Percentiles rank a stretch among this genome's conserved stretches.
Evolutionary conservation across 2,329 filamentous ascomycete species (phyloP).

Genomic region (Microsporum canis): DNA sequence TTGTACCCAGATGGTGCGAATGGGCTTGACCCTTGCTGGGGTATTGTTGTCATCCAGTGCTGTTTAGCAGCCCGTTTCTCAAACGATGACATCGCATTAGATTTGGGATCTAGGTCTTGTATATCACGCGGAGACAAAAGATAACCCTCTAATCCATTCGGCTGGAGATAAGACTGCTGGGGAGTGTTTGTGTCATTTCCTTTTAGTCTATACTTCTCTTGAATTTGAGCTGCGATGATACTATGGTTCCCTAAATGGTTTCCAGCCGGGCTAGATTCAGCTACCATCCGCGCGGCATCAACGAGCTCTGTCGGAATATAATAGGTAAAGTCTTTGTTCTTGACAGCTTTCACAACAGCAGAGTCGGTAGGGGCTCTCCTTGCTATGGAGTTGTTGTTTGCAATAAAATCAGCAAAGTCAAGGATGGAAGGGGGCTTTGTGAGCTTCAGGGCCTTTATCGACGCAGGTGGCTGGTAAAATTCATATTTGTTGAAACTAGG

Average conservation of each 20-base stretch:
- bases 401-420: neutral
- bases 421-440: neutral
- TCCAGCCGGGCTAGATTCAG: conserved; percentile 1
- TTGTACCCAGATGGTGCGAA: conserved; percentile 8
- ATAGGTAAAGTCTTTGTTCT: conserved; percentile 6
- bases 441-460: neutral
- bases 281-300: conserved; percentile 12
- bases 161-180: neutral
- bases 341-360: neutral
- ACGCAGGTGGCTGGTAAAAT: neutral
- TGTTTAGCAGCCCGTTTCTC: neutral
- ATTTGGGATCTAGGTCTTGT: neutral
- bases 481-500: conserved; percentile 6
- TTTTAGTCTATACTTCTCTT: neutral
- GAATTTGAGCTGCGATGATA: neutral
- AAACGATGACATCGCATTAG: neutral
- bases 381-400: neutral
- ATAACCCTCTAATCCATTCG: conserved; percentile 3
- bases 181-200: conserved; percentile 40
- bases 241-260: neutral
- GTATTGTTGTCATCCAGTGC: conserved; percentile 1
- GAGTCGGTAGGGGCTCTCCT: neutral
- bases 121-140: neutral
- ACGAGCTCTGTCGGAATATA: conserved; percentile 8
- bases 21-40: conserved; percentile 1